Evolutionary conservation across 345 rosid species (phyloP), one percentile per base, ranked within the genome.

Genomic region (Barbarea vulgaris): DNA sequence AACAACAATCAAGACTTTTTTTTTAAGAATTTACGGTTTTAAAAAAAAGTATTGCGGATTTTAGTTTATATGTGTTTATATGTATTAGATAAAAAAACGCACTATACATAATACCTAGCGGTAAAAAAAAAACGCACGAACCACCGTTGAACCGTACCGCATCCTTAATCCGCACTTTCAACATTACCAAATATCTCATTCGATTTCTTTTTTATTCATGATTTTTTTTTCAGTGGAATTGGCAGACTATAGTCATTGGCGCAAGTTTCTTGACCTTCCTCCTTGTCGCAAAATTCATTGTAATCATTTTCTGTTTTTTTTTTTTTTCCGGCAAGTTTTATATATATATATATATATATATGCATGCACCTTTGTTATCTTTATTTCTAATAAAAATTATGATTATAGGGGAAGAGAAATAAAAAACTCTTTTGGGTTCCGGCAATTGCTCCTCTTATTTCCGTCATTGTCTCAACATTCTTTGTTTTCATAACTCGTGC

Each of bases 351-450:
- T 15, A 21, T 28, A 25, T 27, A 19, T 59, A 12, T 19, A 37
- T 52, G 18, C 0, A 28, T 18, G 22, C 10, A 65, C 56, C n/a
- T 74, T 55, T 65, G 41, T n/a, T 13, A n/a, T 56, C 30, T 74
- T 12, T 5, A 46, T 36, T 14, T 66, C 51, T 56, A 47, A 74
- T 36, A 66, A 34, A 9, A 46, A 13, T 25, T 24, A 34, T 57
- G 1, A 25, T 70, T 41, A 63, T 78, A 93, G 97, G 98, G 98
- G 61, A 94, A 87, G 69, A 93, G 71, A 83, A 82, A 91, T 85
- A 88, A 24, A 81, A 94, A 84, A 73, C 44, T 84, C 17, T 94
- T 94, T 78, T 94, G 98, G 98, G 84, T 91, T 53, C 92, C 97
- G 9, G 96, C 98, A 41, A 85, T 94, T 67, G 95, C 96, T 28